phyloP scores from a whole-genome alignment of 225 moss, liverwort and hornwort genomes.

The Bryoerythrophyllum caledonicum region DNA sequence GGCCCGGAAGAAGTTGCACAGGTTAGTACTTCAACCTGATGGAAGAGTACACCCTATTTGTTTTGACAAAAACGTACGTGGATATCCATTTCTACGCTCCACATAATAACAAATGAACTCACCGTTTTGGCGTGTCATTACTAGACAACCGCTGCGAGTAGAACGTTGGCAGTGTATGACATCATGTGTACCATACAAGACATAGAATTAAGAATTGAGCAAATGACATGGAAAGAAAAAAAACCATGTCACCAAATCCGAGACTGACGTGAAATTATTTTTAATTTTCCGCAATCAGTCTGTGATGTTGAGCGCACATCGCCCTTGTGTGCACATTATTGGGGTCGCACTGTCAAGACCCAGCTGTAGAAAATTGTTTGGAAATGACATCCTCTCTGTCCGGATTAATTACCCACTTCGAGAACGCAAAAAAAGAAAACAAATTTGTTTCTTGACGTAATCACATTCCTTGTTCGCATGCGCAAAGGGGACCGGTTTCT shows the following conservation, averaged over 20 bases:
- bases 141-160: background rate
- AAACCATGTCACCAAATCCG: background rate
- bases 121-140: background rate
- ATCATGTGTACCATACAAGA: background rate
- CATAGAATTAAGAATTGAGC: background rate
- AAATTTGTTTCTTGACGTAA: background rate
- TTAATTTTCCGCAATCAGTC: background rate
- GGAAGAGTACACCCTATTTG: background rate
- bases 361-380: background rate
- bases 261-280: background rate
- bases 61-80: background rate
- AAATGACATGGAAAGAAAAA: background rate
- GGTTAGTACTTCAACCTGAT: conserved; percentile 21
- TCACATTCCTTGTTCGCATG: background rate
- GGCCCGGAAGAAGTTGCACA: background rate
- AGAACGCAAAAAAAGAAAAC: background rate
- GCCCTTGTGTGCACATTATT: background rate
- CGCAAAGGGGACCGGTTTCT: background rate
- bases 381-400: background rate
- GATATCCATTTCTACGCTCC: background rate
- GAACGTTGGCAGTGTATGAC: background rate
- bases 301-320: background rate
- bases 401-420: too few relatives aligned
- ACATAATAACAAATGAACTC: background rate
- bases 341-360: background rate